These are phyloP conservation scores for Mycena alexandri DNA, from an alignment of 768 basidiomycete species.

Conservation along the genomic window DNA sequence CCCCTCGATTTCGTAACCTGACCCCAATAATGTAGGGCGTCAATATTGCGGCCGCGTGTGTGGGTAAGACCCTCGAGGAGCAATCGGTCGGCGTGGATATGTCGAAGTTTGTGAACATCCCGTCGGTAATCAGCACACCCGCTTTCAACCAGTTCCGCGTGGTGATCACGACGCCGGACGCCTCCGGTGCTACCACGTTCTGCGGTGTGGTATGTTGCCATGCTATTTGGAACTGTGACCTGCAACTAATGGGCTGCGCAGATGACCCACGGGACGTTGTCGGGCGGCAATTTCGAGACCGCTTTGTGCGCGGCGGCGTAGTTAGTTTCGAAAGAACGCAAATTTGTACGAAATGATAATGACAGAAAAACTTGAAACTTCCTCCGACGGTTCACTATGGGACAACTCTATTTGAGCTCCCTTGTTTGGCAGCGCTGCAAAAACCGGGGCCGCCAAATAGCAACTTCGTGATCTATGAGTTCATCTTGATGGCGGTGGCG, in stretches of 20 bases:
- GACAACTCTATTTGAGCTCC: no score
- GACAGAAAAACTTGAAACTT: no score
- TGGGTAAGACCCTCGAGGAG: slow-evolving; percentile 34
- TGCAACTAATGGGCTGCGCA: background rate
- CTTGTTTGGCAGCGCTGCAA: no score
- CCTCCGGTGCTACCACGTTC: slow-evolving; percentile 33
- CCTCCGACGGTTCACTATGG: no score
- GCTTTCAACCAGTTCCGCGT: slow-evolving; percentile 39
- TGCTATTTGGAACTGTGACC: background rate
- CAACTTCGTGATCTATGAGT: no score
- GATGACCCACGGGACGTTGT: slow-evolving; percentile 36
- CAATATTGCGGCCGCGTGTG: slow-evolving; percentile 21
- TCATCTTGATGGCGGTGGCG: no score
- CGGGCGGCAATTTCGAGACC: slow-evolving; percentile 30
- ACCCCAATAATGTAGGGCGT: slow-evolving; percentile 24
- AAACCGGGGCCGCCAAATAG: no score
- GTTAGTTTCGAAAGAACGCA: no score
- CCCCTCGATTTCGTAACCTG: background rate
- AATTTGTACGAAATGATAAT: no score
- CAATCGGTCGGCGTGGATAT: slow-evolving; percentile 31
- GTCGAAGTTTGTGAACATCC: slow-evolving; percentile 33
- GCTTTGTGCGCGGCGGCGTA: slow-evolving; percentile 24
- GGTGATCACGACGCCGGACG: slow-evolving; percentile 36
- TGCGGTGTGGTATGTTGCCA: slow-evolving; percentile 30
- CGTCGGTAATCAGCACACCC: slow-evolving; percentile 20